phyloP scores from a whole-genome alignment of 441 rosid genomes.

The Kokia cookei region DNA sequence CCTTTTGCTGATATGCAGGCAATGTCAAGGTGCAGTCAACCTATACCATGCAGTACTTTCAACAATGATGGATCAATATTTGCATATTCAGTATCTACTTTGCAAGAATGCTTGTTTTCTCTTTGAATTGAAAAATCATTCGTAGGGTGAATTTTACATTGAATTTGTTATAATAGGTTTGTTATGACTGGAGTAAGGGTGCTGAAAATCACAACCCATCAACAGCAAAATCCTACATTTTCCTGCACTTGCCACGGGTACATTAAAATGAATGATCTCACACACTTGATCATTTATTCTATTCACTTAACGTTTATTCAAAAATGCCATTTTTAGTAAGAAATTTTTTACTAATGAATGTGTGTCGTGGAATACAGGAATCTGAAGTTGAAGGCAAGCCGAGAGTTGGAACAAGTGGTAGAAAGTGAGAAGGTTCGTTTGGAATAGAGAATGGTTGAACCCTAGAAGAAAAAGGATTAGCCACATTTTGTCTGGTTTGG shows the following conservation, averaged over 20 bases:
- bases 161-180: slow-evolving; percentile 44
- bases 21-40: slow-evolving; percentile 75
- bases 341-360: background rate
- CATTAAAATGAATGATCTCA: background rate
- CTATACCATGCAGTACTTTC: slow-evolving; percentile 85
- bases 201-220: slow-evolving; percentile 99
- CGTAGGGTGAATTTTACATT: slow-evolving; percentile 2
- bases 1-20: slow-evolving; percentile 51
- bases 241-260: slow-evolving; percentile 86
- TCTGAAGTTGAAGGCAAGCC: slow-evolving; percentile 87
- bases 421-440: slow-evolving; percentile 43
- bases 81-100: slow-evolving; percentile 65
- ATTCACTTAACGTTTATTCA: background rate
- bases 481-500: background rate
- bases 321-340: background rate
- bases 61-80: slow-evolving; percentile 86
- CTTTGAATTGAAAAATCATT: background rate
- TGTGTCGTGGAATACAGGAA: slow-evolving; percentile 42
- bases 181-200: slow-evolving; percentile 98
- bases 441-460: background rate
- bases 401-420: slow-evolving; percentile 52
- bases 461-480: background rate
- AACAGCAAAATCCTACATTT: slow-evolving; percentile 68
- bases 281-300: background rate
- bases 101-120: background rate